These are phyloP conservation scores for Mycosphaerella arachidis DNA, from an alignment of 2,329 filamentous ascomycete species.

Conservation along the genomic window DNA sequence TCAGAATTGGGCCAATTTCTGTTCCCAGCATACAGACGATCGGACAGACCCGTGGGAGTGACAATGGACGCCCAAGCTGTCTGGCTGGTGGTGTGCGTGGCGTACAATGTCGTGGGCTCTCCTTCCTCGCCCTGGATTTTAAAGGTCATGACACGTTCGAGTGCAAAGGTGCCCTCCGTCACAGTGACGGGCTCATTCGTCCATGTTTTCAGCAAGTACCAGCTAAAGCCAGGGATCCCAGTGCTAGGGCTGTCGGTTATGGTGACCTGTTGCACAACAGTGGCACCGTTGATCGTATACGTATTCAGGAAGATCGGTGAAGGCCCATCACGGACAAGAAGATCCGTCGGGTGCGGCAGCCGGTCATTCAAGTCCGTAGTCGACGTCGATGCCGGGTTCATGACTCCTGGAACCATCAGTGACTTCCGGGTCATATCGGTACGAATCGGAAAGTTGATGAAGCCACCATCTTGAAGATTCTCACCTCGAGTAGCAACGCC, in stretches of 20 bases:
- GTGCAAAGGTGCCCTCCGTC: too few relatives aligned
- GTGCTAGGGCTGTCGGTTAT: too few relatives aligned
- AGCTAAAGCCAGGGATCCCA: too few relatives aligned
- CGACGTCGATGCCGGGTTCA: not conserved
- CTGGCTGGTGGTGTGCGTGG: too few relatives aligned
- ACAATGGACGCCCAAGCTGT: too few relatives aligned
- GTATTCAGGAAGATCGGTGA: not conserved
- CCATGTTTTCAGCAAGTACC: not conserved
- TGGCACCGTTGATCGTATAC: not conserved
- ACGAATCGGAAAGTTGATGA: not conserved
- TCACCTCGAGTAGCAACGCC: too few relatives aligned
- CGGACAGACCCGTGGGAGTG: too few relatives aligned
- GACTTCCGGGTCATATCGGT: not conserved
- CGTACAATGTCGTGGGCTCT: too few relatives aligned
- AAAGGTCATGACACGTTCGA: too few relatives aligned
- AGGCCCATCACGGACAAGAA: not conserved
- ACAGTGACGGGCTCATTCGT: not conserved
- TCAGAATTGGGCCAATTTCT: too few relatives aligned
- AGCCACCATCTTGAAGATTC: not conserved
- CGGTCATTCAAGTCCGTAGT: not conserved
- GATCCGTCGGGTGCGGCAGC: not conserved
- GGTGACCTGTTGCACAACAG: not conserved
- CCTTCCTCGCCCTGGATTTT: too few relatives aligned
- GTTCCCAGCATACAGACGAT: too few relatives aligned
- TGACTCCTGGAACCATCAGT: not conserved